phyloP scores from a whole-genome alignment of 2,329 filamentous ascomycete genomes.

The Venturia pyrina region DNA sequence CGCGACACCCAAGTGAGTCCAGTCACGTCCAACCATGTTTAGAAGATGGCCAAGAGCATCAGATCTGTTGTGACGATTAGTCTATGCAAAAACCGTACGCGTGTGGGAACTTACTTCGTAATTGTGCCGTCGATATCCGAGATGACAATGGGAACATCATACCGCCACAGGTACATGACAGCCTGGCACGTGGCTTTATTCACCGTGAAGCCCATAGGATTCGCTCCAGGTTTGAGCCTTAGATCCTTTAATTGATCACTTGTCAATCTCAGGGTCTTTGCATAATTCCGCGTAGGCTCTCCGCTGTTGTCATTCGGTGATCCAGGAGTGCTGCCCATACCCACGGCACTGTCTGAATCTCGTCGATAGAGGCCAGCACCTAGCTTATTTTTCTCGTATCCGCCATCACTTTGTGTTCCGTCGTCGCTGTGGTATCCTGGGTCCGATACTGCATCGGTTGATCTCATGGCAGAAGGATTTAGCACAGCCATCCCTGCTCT shows the following conservation, averaged over 20 bases:
- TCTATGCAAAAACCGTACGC: neutral
- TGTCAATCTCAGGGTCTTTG: constrained; percentile 89
- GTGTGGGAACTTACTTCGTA: constrained; percentile 53
- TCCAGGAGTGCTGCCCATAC: constrained; percentile 49
- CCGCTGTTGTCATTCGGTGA: constrained; percentile 30
- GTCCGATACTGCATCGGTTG: constrained; percentile 78
- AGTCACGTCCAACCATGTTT: constrained; percentile 94
- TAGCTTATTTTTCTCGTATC: constrained; percentile 56
- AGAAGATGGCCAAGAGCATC: constrained; percentile 89
- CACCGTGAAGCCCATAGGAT: constrained; percentile 91
- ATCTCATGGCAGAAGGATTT: constrained; percentile 42
- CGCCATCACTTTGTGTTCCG: constrained; percentile 66
- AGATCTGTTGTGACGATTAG: constrained; percentile 39
- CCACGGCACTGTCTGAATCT: constrained; percentile 61
- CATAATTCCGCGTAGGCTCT: constrained; percentile 69
- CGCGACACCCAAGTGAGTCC: constrained; percentile 93
- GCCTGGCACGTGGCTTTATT: constrained; percentile 88
- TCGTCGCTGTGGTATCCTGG: constrained; percentile 87
- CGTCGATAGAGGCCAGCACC: constrained; percentile 51
- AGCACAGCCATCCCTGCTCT: constrained; percentile 37
- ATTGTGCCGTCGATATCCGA: constrained; percentile 99
- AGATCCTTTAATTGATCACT: constrained; percentile 89
- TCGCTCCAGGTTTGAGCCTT: constrained; percentile 72
- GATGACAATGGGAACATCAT: constrained; percentile 88
- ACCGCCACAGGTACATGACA: constrained; percentile 87